Conservation (phyloP, 352 stramenopile genomes). For the Phytophthora sp. region DNA sequence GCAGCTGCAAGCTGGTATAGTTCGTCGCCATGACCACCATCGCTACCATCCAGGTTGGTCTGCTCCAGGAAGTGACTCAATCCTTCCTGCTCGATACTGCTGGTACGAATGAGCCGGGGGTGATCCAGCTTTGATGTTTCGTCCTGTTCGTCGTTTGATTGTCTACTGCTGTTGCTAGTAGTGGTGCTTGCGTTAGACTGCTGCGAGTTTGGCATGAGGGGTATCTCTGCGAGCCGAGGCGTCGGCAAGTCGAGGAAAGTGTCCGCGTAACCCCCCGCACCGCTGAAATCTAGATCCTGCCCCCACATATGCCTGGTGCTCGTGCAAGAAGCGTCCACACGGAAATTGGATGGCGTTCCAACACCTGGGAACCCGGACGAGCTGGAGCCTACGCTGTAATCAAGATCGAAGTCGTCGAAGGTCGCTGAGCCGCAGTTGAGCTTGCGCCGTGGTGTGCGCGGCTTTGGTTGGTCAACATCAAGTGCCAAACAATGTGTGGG, state of each 20-base stretch:
- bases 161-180: slow-evolving; percentile 19
- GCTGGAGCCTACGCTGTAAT: slow-evolving; percentile 20
- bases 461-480: slow-evolving; percentile 66
- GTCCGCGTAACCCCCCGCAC: slow-evolving; percentile 47
- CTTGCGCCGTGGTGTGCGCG: slow-evolving; percentile 69
- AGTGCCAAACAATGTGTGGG: slow-evolving; percentile 55
- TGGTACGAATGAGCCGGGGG: slow-evolving; percentile 68
- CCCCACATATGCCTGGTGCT: slow-evolving; percentile 64
- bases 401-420: slow-evolving; percentile 65
- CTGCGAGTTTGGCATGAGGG: slow-evolving; percentile 23
- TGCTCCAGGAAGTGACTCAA: slow-evolving; percentile 80
- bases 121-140: slow-evolving; percentile 37
- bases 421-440: slow-evolving; percentile 56
- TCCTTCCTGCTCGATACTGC: slow-evolving; percentile 77
- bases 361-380: slow-evolving; percentile 54
- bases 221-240: slow-evolving; percentile 61
- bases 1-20: slow-evolving; percentile 33
- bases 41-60: slow-evolving; percentile 46
- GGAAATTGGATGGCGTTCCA: slow-evolving; percentile 73
- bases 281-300: slow-evolving; percentile 62
- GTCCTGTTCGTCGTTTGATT: slow-evolving; percentile 16
- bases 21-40: slow-evolving; percentile 27
- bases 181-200: slow-evolving; percentile 25
- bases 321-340: slow-evolving; percentile 32
- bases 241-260: slow-evolving; percentile 81